Evolutionary conservation across 306 rosid species (phyloP).

Genomic region (Neltuma alba): DNA sequence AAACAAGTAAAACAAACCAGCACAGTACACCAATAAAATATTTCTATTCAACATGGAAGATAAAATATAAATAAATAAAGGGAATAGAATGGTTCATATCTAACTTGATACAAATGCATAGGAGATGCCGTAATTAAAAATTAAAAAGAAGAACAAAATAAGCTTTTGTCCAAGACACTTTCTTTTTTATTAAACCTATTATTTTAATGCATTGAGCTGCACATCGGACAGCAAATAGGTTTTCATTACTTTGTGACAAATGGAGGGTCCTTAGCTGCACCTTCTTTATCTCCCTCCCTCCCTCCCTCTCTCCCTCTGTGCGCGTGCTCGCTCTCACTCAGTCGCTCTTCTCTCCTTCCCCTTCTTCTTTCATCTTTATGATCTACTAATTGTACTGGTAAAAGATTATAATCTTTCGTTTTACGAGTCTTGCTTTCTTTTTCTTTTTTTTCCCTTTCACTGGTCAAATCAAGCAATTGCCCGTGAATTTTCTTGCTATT

Average conservation of each 20-base stretch:
- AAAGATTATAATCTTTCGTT: conserved; percentile 21
- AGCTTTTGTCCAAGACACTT: conserved; percentile 15
- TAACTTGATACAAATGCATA: no score
- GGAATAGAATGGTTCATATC: no score
- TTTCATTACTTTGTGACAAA: conserved; percentile 60
- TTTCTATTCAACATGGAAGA: no score
- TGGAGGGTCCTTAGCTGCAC: conserved; percentile 66
- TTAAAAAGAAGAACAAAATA: no score
- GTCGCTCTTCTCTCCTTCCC: conserved; percentile 21
- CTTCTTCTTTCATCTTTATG: conserved; percentile 44
- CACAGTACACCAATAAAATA: no score
- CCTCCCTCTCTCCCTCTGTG: no score
- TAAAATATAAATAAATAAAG: no score
- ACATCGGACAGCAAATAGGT: conserved; percentile 58
- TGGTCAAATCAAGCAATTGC: conserved; percentile 22
- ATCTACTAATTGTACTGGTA: conserved; percentile 60
- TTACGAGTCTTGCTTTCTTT: conserved; percentile 29
- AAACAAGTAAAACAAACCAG: no score
- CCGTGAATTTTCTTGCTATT: conserved; percentile 21
- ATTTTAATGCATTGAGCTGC: conserved; percentile 66
- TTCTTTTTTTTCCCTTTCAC: conserved; percentile 14
- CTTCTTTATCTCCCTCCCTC: conserved; percentile 29
- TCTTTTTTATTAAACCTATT: conserved; percentile 38
- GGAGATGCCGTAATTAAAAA: no score
- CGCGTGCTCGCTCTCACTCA: conserved; percentile 40